phyloP scores from a whole-genome alignment of 2,329 filamentous ascomycete species.

The Colletotrichum viniferum region DNA sequence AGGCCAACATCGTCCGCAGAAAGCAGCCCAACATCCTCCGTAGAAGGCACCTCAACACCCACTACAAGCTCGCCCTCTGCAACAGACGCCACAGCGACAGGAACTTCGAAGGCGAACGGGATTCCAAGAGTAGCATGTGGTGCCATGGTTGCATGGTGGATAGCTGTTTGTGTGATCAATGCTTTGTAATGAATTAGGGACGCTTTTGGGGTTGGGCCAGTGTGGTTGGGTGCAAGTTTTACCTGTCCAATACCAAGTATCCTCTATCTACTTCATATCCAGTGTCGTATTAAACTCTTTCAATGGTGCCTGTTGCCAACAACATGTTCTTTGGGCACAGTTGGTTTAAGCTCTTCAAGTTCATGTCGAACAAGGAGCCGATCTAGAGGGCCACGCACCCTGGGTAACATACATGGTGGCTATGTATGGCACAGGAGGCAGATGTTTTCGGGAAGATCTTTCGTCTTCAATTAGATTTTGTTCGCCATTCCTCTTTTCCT shows the following conservation, averaged over 20 bases:
- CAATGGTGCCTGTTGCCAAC: not conserved
- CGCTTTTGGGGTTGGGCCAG: not conserved
- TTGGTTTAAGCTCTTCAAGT: not conserved
- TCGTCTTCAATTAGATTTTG: not conserved
- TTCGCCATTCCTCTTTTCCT: not conserved
- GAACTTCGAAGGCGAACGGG: not conserved
- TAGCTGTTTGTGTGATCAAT: not conserved
- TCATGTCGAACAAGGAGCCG: not conserved
- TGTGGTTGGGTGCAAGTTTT: not conserved
- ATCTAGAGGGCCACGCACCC: not conserved
- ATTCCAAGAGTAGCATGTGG: not conserved
- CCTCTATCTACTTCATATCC: not conserved
- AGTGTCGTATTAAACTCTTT: accelerated
- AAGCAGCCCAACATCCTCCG: not conserved
- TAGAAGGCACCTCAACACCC: not conserved
- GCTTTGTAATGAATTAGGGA: not conserved
- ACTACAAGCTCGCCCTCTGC: not conserved
- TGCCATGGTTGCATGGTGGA: not conserved
- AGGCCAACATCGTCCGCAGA: not conserved
- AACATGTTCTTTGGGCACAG: not conserved
- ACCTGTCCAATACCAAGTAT: not conserved
- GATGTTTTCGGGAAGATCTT: not conserved
- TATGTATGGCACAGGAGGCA: not conserved
- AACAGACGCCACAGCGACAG: not conserved
- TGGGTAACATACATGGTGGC: not conserved